Evolutionary conservation across 768 basidiomycete species (phyloP), one percentile per base, ranked within the genome.

Genomic region (Panellus pusillus): DNA sequence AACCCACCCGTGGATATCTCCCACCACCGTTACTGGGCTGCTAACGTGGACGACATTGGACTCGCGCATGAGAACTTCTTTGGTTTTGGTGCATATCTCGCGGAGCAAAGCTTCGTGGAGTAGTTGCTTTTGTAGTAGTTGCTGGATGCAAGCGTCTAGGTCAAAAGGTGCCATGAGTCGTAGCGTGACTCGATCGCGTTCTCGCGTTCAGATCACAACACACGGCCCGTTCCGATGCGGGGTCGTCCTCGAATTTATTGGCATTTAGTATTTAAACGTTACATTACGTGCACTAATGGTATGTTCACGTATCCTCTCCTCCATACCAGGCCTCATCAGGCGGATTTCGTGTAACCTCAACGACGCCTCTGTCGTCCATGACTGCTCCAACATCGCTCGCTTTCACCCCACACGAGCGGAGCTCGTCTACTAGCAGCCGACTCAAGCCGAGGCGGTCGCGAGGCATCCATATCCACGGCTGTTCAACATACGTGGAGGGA

Each of bases 41-140:
- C 85, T 89, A 61, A 99, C 89, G 66, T 98, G 97, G 7, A 98
- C 94, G 53, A 99, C 97, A 66, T 99, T 99, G 54, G 91, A 93
- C 75, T 99, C 97, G 57, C 93, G 79, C 97, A 98, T 98, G 52
- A 99, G 86, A 0, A 99, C 93, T 68, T 99, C 97, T 69, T 98
- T 99, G 14, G 96, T 97, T 75, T 98, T 98, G 67, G 97, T 96
- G 79, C 97, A 98, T 81, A 99, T 98, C 78, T 99, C 96, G 46
- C 94, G 87, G 40, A 99, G 71, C 24, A 98, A 79, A 2, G 93
- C 89, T 73, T 98, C 96, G 63, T 95, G 95, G 5, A 99, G 78
- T 13, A 99, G 84, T 61, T 97, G 94, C 75, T 97, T 97, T 47
- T 86, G 80, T 31, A 93, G 82, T 50, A 96, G 78, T 65, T 94